phyloP scores from a whole-genome alignment of 2,329 filamentous ascomycete species.

The Xylariaceae sp. region DNA sequence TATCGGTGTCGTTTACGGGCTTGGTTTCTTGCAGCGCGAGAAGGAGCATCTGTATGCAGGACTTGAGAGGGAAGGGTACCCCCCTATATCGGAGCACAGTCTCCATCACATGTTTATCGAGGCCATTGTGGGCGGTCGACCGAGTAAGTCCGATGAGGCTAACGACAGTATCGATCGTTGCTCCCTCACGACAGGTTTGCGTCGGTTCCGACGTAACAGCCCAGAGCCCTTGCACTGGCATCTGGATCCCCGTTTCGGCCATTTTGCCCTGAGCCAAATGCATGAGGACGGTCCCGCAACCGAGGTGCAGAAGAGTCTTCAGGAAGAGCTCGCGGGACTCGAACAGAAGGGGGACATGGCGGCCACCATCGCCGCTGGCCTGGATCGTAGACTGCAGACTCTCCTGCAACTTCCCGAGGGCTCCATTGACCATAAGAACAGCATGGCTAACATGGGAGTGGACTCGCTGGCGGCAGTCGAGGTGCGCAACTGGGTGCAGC shows the following conservation, averaged over 20 bases:
- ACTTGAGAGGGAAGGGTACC: conserved; percentile 41
- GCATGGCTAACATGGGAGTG: conserved; percentile 36
- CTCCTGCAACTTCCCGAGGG: conserved; percentile 32
- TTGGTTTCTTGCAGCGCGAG: conserved; percentile 41
- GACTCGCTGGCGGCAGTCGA: conserved; percentile 41
- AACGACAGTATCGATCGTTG: conserved; percentile 16
- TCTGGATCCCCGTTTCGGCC: conserved; percentile 39
- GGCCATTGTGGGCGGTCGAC: conserved; percentile 41
- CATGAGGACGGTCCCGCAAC: conserved; percentile 9
- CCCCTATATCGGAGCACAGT: conserved; percentile 46
- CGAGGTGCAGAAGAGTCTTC: conserved; percentile 22
- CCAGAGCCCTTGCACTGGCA: conserved; percentile 39
- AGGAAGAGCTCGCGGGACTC: conserved; percentile 29
- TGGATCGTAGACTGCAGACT: conserved; percentile 29
- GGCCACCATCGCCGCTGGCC: conserved; percentile 25
- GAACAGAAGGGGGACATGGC: conserved; percentile 22
- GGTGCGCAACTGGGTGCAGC: conserved; percentile 36
- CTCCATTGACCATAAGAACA: conserved; percentile 30
- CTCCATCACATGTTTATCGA: conserved; percentile 49
- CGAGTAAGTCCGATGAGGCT: conserved; percentile 8
- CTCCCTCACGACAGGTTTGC: conserved; percentile 39
- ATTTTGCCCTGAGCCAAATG: conserved; percentile 29
- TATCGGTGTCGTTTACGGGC: conserved; percentile 43
- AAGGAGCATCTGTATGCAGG: conserved; percentile 36
- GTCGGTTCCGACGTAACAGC: conserved; percentile 33